Evolutionary conservation across 1,139 yeast species (phyloP), one percentile per base, ranked within the genome.

Genomic region (Nakaseomyces uthaithaninus): DNA sequence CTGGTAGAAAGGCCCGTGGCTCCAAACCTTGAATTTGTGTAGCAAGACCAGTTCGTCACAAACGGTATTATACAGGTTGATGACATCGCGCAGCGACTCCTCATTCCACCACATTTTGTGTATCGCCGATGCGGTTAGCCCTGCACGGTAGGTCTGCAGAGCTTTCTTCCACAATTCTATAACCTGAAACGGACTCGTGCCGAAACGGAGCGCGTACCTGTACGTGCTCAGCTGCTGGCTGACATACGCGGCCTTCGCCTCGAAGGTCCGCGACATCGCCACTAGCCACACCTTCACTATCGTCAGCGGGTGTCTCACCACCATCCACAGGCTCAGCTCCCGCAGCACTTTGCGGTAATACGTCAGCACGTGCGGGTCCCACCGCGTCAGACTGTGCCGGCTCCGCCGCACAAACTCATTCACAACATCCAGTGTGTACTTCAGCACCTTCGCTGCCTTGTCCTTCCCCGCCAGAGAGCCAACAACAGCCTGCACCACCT

Each of bases 161-260:
- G 55, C 8, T 35, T 54, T 51, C 20, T 37, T 25, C 33, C 52
- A 24, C 39, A 67, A 43, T 20, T 54, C 46, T 20, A 54, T 45
- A 4, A 74, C 38, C 46, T 81, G 66, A 57, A 80, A 77, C 2
- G 87, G 87, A 11, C 84, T 70, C 41, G 78, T 76, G 33, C 91
- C 91, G 48, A 80, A 80, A 51, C 93, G 67, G 46, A 81, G 63
- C 45, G 78, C 69, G 54, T 80, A 87, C 58, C 93, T 69, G 57
- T 77, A 82, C 26, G 72, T 65, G 5, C 78, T 69, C 36, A 81
- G 61, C 20, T 76, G 77, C 15, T 60, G 60, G 9, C 75, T 72
- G 44, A 77, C 58, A 3, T 74, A 77, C 9, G 55, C 57, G 36
- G 61, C 67, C 55, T 60, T 71, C 51, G 51, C 62, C 47, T 60